phyloP scores from a whole-genome alignment of 106 monocot species.

The Dendrobium huoshanense region DNA sequence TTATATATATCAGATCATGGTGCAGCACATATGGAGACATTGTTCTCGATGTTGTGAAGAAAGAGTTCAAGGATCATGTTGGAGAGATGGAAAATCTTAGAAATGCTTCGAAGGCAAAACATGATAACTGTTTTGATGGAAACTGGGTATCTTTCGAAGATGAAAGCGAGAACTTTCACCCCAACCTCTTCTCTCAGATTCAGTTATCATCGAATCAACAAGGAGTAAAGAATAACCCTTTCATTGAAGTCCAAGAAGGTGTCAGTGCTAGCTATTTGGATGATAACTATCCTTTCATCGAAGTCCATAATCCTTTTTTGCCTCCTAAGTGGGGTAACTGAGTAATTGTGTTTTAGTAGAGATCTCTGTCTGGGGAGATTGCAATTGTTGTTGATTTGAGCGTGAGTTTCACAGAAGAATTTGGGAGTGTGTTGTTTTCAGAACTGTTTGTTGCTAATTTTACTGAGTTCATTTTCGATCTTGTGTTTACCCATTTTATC shows the following conservation, averaged over 20 bases:
- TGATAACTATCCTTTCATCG: constrained; percentile 27
- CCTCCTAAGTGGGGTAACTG: constrained; percentile 10
- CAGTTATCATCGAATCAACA: constrained; percentile 3
- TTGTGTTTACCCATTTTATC: too few relatives aligned
- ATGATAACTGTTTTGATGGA: constrained; percentile 2
- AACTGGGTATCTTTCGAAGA: constrained; percentile 46
- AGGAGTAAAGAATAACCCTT: background rate
- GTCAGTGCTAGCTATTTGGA: constrained; percentile 4
- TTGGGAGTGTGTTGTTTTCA: too few relatives aligned
- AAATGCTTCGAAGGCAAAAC: constrained; percentile 9
- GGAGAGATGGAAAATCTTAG: constrained; percentile 42
- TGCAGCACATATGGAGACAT: constrained; percentile 55
- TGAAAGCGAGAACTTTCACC: constrained; percentile 50
- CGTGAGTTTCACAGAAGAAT: background rate
- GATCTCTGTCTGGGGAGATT: background rate
- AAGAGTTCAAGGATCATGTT: constrained; percentile 79
- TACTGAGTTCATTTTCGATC: too few relatives aligned
- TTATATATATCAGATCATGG: constrained; percentile 43
- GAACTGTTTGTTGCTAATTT: too few relatives aligned
- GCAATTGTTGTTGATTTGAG: background rate
- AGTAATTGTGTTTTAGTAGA: constrained; percentile 1
- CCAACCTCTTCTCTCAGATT: constrained; percentile 46
- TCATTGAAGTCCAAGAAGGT: background rate
- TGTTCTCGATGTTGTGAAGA: constrained; percentile 62
- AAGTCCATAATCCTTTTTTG: constrained; percentile 35